A percentile compares a stretch with the other conserved stretches of the same genome.
Conservation (phyloP, 2,329 filamentous ascomycete genomes). For the Diaporthe aspalathi region DNA sequence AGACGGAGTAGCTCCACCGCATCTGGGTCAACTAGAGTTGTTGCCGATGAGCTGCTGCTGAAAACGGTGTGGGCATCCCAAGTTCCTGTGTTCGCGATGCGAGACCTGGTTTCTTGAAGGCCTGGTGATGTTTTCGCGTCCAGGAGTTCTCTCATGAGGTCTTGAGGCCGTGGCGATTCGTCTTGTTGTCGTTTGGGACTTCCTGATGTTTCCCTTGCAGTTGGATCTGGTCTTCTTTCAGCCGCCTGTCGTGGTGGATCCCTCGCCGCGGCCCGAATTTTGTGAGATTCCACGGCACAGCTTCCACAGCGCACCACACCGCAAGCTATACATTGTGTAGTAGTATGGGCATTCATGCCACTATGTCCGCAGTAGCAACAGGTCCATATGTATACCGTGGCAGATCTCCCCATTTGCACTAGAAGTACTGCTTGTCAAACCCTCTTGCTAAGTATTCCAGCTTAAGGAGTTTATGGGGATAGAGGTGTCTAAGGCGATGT, state of each 20-base stretch:
- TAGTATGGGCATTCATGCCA: not conserved
- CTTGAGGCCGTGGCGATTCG: not conserved
- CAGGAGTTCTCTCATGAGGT: not conserved
- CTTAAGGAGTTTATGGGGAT: no score
- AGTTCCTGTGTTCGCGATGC: no score
- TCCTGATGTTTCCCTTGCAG: not conserved
- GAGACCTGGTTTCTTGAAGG: fast-evolving
- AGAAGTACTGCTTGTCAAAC: no score
- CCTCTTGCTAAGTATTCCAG: no score
- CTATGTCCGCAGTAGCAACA: not conserved
- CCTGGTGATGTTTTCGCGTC: not conserved
- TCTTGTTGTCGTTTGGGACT: not conserved
- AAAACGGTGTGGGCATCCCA: not conserved
- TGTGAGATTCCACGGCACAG: not conserved
- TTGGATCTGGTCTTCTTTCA: not conserved
- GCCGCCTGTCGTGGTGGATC: not conserved
- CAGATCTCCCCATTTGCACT: not conserved
- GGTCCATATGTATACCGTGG: not conserved
- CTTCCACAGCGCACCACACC: not conserved
- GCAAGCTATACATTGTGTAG: not conserved
- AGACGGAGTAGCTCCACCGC: not conserved
- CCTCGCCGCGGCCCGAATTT: no score
- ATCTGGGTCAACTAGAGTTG: not conserved
- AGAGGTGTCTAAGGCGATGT: no score
- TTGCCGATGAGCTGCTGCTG: not conserved